Conservation (phyloP, 768 basidiomycete genomes). For the Hemileccinum rubropunctum region DNA sequence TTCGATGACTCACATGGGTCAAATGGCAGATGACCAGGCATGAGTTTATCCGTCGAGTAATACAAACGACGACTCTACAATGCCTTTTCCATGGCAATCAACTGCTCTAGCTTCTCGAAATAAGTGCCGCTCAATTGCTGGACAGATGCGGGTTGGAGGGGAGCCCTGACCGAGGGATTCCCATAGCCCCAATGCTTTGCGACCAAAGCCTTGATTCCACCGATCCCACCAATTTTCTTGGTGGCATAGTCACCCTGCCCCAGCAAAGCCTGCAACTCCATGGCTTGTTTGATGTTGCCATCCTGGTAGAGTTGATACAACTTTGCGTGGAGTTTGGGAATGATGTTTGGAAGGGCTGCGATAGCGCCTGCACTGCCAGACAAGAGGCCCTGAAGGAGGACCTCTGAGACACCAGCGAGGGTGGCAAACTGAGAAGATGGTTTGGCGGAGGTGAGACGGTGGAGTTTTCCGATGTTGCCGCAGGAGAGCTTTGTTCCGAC, state of each 20-base stretch:
- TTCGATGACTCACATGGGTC: too few species aligned
- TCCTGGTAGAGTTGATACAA: constrained; percentile 49
- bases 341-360: constrained; percentile 58
- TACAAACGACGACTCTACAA: constrained; percentile 16
- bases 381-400: constrained; percentile 60
- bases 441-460: constrained; percentile 64
- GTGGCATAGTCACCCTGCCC: constrained; percentile 67
- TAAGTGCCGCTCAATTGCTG: constrained; percentile 38
- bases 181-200: constrained; percentile 66
- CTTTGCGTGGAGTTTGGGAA: constrained; percentile 55
- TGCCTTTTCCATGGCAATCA: constrained; percentile 46
- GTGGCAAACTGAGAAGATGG: constrained; percentile 57
- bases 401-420: constrained; percentile 74
- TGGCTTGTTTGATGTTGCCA: constrained; percentile 57
- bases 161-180: constrained; percentile 43
- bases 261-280: constrained; percentile 56
- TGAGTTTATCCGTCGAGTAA: background rate
- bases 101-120: constrained; percentile 40
- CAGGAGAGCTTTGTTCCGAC: constrained; percentile 86
- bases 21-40: too few species aligned
- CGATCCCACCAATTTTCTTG: constrained; percentile 62
- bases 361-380: constrained; percentile 66
- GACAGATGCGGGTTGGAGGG: constrained; percentile 42
- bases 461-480: constrained; percentile 80
- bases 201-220: constrained; percentile 65